These are phyloP conservation scores for Oxyria digyna DNA, from an alignment of 148 eudicot genomes.

Conservation along the genomic window DNA sequence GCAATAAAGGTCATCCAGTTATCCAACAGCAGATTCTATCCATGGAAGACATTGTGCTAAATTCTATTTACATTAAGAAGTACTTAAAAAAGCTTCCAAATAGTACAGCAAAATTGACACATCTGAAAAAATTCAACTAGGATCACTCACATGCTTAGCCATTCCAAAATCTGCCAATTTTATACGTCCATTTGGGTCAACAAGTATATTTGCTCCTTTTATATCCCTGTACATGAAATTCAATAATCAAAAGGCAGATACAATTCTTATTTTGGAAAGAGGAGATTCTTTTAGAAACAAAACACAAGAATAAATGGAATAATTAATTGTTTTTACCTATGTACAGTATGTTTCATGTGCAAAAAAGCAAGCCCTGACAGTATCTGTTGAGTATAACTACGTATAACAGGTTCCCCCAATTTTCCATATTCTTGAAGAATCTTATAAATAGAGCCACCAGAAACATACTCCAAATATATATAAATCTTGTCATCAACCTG, in stretches of 20 bases:
- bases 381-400: conserved; percentile 80
- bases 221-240: conserved; percentile 53
- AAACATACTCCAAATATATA: conserved; percentile 88
- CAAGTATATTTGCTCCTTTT: conserved; percentile 96
- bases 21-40: neutral
- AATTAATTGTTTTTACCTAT: conserved; percentile 39
- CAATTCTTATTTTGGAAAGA: neutral
- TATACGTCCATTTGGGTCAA: conserved; percentile 83
- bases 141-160: conserved; percentile 63
- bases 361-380: conserved; percentile 90
- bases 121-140: neutral
- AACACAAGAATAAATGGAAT: neutral
- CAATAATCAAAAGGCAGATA: neutral
- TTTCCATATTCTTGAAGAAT: conserved; percentile 89
- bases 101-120: neutral
- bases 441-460: conserved; percentile 93
- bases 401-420: conserved; percentile 73
- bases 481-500: conserved; percentile 80
- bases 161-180: conserved; percentile 97
- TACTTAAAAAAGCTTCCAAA: neutral
- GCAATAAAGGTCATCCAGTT: neutral
- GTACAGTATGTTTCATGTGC: conserved; percentile 77
- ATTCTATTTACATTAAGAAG: neutral
- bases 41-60: neutral
- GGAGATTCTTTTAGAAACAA: neutral